Evolutionary conservation across 129 eudicot species (phyloP).

Genomic region (Solidago caesia): DNA sequence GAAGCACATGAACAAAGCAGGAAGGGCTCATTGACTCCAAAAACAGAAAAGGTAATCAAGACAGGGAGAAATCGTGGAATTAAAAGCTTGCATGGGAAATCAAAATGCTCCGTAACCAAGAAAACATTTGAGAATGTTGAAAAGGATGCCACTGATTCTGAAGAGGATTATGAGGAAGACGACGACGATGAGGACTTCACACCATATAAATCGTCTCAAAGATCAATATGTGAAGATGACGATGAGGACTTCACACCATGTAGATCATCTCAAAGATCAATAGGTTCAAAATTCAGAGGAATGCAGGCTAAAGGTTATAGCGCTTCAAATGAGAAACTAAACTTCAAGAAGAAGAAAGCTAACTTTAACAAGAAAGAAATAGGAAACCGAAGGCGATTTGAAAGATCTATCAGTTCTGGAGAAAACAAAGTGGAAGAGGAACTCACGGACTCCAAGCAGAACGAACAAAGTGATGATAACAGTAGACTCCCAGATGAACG

Average conservation of each 20-base stretch:
- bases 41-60: slow-evolving; percentile 8
- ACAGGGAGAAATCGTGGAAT: slow-evolving; percentile 14
- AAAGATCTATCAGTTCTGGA: slow-evolving; percentile 8
- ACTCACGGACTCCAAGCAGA: slow-evolving; percentile 21
- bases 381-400: slow-evolving; percentile 9
- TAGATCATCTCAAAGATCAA: slow-evolving; percentile 18
- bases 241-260: slow-evolving; percentile 30
- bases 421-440: slow-evolving; percentile 30
- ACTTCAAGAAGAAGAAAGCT: slow-evolving; percentile 17
- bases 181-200: slow-evolving; percentile 32
- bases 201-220: slow-evolving; percentile 2
- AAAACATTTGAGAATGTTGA: not conserved
- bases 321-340: slow-evolving; percentile 16
- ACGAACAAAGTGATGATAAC: slow-evolving; percentile 23
- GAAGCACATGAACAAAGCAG: slow-evolving; percentile 1
- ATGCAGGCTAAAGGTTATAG: slow-evolving; percentile 17
- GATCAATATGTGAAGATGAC: slow-evolving; percentile 8
- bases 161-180: slow-evolving; percentile 32
- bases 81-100: slow-evolving; percentile 23
- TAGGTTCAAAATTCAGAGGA: slow-evolving; percentile 19
- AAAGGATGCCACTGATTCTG: slow-evolving; percentile 24
- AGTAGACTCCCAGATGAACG: not conserved
- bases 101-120: slow-evolving; percentile 16
- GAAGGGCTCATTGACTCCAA: slow-evolving; percentile 13
- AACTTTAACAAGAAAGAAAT: slow-evolving; percentile 21